phyloP scores from a whole-genome alignment of 192 early-diverging fungal species.

The Mortierella hygrophila region DNA sequence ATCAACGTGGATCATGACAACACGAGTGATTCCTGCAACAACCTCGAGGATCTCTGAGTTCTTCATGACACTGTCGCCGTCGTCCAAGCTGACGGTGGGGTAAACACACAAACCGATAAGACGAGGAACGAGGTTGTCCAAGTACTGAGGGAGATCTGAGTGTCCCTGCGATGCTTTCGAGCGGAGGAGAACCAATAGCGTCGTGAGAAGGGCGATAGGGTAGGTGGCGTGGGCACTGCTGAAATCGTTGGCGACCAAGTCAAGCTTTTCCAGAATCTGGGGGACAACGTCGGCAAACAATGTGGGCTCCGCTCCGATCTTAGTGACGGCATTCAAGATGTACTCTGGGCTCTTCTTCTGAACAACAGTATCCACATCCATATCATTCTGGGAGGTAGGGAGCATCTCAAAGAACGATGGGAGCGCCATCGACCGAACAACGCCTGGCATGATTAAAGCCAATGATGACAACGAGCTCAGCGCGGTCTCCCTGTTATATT shows the following conservation, averaged over 20 bases:
- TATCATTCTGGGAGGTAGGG: constrained; percentile 57
- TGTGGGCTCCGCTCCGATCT: constrained; percentile 59
- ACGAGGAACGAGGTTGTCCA: constrained; percentile 53
- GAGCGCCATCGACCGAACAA: constrained; percentile 65
- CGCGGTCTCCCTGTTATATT: constrained; percentile 57
- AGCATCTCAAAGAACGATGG: constrained; percentile 67
- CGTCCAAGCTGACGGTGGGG: constrained; percentile 45
- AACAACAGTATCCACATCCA: constrained; percentile 44
- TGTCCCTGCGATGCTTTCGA: constrained; percentile 52
- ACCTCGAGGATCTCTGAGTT: constrained; percentile 54
- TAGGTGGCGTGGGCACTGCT: constrained; percentile 55
- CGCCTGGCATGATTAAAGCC: constrained; percentile 55
- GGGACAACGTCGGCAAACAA: constrained; percentile 61
- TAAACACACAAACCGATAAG: constrained; percentile 58
- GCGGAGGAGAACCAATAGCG: constrained; percentile 59
- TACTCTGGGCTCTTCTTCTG: constrained; percentile 51
- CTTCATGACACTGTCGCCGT: constrained; percentile 34
- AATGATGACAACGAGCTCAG: constrained; percentile 61
- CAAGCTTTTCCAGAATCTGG: constrained; percentile 66
- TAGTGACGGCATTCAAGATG: constrained; percentile 58
- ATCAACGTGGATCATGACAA: constrained; percentile 60
- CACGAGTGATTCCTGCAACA: constrained; percentile 57
- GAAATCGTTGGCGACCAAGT: constrained; percentile 38
- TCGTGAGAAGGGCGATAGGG: constrained; percentile 58
- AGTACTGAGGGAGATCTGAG: constrained; percentile 56